These are phyloP conservation scores for Cadophora sp. DNA, from an alignment of 2,329 filamentous ascomycete species.

Conservation along the genomic window DNA sequence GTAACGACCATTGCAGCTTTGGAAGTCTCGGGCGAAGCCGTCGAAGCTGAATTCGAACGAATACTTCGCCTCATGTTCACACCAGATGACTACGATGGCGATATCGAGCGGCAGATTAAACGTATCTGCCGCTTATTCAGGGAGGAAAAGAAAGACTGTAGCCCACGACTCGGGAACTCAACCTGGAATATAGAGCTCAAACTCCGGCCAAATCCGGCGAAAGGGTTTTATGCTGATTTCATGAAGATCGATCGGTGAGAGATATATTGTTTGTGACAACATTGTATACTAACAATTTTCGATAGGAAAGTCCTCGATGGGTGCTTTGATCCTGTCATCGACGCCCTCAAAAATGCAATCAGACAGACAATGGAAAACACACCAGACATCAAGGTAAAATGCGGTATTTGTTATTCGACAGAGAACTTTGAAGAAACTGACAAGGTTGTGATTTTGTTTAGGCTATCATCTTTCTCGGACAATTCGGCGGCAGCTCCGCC, in stretches of 20 bases:
- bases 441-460: not conserved
- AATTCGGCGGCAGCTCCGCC: conserved; percentile 26
- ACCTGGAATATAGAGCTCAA: conserved; percentile 12
- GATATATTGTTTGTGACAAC: not conserved
- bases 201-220: conserved; percentile 13
- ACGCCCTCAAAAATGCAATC: conserved; percentile 8
- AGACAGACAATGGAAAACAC: not conserved
- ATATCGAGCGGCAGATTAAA: conserved; percentile 14
- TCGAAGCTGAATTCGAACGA: conserved; percentile 25
- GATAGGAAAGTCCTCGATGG: conserved; percentile 17
- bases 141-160: conserved; percentile 29
- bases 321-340: conserved; percentile 23
- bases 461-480: conserved; percentile 27
- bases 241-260: conserved; percentile 21
- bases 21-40: conserved; percentile 20
- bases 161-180: conserved; percentile 6
- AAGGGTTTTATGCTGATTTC: conserved; percentile 17
- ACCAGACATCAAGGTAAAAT: not conserved
- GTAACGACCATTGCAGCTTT: not conserved
- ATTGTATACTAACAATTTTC: not conserved
- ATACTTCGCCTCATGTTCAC: conserved; percentile 12
- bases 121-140: conserved; percentile 24
- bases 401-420: too few relatives aligned
- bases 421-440: not conserved
- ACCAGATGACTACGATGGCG: conserved; percentile 8